Evolutionary conservation across 1,139 yeast species (phyloP).

Genomic region (Pichia sp.): DNA sequence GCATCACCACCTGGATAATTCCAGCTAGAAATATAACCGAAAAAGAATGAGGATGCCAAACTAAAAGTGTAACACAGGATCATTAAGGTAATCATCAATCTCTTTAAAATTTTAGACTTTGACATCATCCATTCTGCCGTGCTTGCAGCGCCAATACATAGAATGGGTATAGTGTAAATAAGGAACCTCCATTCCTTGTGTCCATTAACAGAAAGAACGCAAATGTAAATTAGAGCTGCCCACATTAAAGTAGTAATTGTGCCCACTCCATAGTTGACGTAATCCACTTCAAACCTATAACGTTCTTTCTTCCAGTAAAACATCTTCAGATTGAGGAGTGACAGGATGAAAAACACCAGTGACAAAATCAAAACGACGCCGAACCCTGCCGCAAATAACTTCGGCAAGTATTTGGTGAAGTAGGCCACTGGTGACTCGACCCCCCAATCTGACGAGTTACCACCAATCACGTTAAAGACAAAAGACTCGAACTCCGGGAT

Average conservation of each 20-base stretch:
- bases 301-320: slow-evolving; percentile 15
- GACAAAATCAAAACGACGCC: slow-evolving; percentile 40
- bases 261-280: slow-evolving; percentile 33
- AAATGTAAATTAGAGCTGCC: slow-evolving; percentile 51
- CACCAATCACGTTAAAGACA: slow-evolving; percentile 66
- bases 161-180: slow-evolving; percentile 65
- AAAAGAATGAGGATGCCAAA: slow-evolving; percentile 31
- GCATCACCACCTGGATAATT: slow-evolving; percentile 94
- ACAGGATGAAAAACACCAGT: slow-evolving; percentile 42
- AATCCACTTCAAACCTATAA: slow-evolving; percentile 35
- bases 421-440: slow-evolving; percentile 69
- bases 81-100: neutral
- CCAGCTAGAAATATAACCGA: slow-evolving; percentile 52
- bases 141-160: slow-evolving; percentile 61
- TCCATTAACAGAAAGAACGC: slow-evolving; percentile 71
- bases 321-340: neutral
- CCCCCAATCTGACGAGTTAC: slow-evolving; percentile 80
- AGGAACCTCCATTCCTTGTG: slow-evolving; percentile 96
- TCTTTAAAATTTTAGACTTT: neutral
- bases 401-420: slow-evolving; percentile 54
- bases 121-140: slow-evolving; percentile 41
- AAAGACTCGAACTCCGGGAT: slow-evolving; percentile 77
- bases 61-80: slow-evolving; percentile 31
- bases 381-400: slow-evolving; percentile 31
- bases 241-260: slow-evolving; percentile 38